Conservation (phyloP, 768 basidiomycete genomes). For the Kwoniella dejecticola region DNA sequence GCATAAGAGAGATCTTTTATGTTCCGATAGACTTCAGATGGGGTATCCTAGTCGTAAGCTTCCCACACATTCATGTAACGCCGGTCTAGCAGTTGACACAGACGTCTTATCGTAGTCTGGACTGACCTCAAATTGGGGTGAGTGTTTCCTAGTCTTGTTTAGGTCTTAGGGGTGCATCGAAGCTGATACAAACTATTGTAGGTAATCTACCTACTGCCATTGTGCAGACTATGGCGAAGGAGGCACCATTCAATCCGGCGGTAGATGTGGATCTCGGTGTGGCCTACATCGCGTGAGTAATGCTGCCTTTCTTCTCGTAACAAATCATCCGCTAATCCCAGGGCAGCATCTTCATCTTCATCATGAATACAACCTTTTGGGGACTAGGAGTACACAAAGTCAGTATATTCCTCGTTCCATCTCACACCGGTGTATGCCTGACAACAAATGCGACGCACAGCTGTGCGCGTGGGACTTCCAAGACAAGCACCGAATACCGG, state of each 20-base stretch:
- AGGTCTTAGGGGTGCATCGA: too few relatives aligned
- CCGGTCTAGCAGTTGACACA: background rate
- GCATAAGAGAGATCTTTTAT: slow-evolving; percentile 60
- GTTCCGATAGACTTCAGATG: slow-evolving; percentile 61
- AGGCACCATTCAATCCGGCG: slow-evolving; percentile 58
- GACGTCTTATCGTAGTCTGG: background rate
- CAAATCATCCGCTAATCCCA: too few relatives aligned
- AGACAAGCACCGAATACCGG: slow-evolving; percentile 22
- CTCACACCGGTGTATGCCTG: too few relatives aligned
- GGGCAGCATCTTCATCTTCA: slow-evolving; percentile 59
- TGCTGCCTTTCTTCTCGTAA: background rate
- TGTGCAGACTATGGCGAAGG: slow-evolving; percentile 59
- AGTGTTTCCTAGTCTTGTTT: background rate
- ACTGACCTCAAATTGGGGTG: slow-evolving; percentile 7
- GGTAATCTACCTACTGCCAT: slow-evolving; percentile 60
- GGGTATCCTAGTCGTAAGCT: slow-evolving; percentile 58
- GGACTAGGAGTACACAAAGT: slow-evolving; percentile 54
- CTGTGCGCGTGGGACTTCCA: slow-evolving; percentile 55
- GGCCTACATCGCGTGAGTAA: slow-evolving; percentile 43
- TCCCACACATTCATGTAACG: too few relatives aligned
- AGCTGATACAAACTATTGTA: background rate
- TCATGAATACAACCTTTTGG: slow-evolving; percentile 59
- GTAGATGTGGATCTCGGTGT: slow-evolving; percentile 58
- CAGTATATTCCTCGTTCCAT: background rate
- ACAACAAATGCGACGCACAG: slow-evolving; percentile 18